Percentiles rank a stretch among this genome's conserved stretches.
These are phyloP conservation scores for Aeminium ludgeri DNA, from an alignment of 495 filamentous ascomycete species.

Conservation along the genomic window DNA sequence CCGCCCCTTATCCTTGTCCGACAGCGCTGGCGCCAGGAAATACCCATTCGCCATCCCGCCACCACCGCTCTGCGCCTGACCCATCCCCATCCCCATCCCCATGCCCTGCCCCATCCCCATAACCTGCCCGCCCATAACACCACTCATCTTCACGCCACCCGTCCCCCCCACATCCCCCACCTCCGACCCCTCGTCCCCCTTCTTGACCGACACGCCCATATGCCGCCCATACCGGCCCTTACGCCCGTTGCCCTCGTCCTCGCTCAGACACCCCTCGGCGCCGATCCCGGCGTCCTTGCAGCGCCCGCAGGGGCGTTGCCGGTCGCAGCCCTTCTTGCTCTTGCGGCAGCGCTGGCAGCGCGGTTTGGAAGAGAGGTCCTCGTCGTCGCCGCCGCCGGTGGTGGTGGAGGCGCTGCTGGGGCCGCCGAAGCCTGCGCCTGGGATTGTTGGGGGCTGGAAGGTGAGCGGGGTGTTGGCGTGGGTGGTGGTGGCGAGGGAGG, in stretches of 20 bases:
- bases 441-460: conserved; percentile 50
- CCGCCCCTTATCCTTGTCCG: conserved; percentile 54
- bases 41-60: conserved; percentile 11
- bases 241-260: conserved; percentile 89
- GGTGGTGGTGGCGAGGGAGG: conserved; percentile 43
- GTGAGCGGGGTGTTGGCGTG: conserved; percentile 33
- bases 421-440: conserved; percentile 40
- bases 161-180: neutral
- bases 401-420: neutral
- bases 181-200: conserved; percentile 28
- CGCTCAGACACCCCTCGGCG: conserved; percentile 81
- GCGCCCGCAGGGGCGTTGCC: conserved; percentile 80
- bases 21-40: conserved; percentile 16
- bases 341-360: conserved; percentile 96
- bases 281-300: conserved; percentile 93
- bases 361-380: conserved; percentile 82
- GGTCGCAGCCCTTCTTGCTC: conserved; percentile 98
- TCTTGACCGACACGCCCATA: conserved; percentile 88
- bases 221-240: conserved; percentile 93
- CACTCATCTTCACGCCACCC: neutral
- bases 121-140: too few species aligned
- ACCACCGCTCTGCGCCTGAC: too few species aligned
- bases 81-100: conserved; percentile 15
- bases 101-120: conserved; percentile 15
- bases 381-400: conserved; percentile 40